Percentiles rank a stretch among this genome's conserved stretches.
Conservation (phyloP, 176 grass and related monocot species). For the Zoysia japonica region DNA sequence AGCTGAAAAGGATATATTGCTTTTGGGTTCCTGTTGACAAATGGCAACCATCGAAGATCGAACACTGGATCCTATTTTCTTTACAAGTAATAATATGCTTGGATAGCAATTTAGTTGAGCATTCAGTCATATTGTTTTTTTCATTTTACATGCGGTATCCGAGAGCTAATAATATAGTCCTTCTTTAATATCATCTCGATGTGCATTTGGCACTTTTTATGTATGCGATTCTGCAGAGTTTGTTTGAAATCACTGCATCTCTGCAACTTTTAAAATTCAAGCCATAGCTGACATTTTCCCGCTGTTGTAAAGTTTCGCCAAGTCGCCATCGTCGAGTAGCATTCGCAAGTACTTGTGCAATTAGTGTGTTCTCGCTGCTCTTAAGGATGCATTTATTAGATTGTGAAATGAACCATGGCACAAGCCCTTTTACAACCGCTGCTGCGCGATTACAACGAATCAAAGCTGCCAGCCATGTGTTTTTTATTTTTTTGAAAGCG, state of each 20-base stretch:
- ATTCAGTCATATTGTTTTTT: too few species aligned
- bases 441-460: too few species aligned
- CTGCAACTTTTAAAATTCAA: neutral
- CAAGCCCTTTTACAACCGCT: too few species aligned
- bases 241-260: neutral
- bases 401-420: too few species aligned
- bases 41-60: neutral
- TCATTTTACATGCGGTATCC: too few species aligned
- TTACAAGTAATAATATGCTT: neutral
- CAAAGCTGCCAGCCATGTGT: too few species aligned
- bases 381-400: too few species aligned
- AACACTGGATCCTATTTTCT: neutral
- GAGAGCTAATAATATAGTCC: neutral
- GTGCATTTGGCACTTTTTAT: neutral
- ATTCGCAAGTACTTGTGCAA: too few species aligned
- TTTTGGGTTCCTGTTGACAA: neutral
- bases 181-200: neutral
- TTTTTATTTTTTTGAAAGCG: too few species aligned
- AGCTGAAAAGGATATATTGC: neutral
- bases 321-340: too few species aligned
- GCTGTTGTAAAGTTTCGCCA: neutral
- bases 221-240: neutral
- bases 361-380: too few species aligned
- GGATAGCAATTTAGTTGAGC: neutral
- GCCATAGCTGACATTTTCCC: too few species aligned